A percentile compares a stretch with the other conserved stretches of the same genome.
Evolutionary conservation across 1,139 yeast species (phyloP).

Genomic region (Candida sp.): DNA sequence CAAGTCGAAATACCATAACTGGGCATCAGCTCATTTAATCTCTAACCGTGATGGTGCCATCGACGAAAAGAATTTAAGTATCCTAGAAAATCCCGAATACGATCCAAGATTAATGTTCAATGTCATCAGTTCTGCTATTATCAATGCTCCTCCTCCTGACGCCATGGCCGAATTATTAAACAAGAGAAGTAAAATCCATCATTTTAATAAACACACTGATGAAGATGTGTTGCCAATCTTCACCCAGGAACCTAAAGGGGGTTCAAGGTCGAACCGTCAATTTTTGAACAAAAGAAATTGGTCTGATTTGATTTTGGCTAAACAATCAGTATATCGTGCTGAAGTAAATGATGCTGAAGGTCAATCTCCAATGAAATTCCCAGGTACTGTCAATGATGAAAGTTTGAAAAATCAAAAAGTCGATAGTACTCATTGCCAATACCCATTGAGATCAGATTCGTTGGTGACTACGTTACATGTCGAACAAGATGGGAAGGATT

Average conservation of each 20-base stretch:
- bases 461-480: constrained; percentile 70
- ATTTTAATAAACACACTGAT: constrained; percentile 57
- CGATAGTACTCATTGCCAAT: constrained; percentile 27
- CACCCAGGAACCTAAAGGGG: constrained; percentile 57
- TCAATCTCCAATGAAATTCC: constrained; percentile 19
- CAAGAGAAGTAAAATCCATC: constrained; percentile 67
- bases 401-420: constrained; percentile 7
- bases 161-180: constrained; percentile 71
- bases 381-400: constrained; percentile 21
- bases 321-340: constrained; percentile 26
- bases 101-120: constrained; percentile 82
- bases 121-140: constrained; percentile 84
- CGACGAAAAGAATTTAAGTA: constrained; percentile 32
- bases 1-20: constrained; percentile 54
- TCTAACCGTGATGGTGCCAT: constrained; percentile 15
- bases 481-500: constrained; percentile 55
- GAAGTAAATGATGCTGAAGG: constrained; percentile 10
- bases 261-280: constrained; percentile 48
- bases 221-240: constrained; percentile 83
- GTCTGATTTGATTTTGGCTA: constrained; percentile 45
- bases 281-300: constrained; percentile 83
- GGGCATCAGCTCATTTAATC: constrained; percentile 29
- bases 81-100: constrained; percentile 50
- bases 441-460: constrained; percentile 56
- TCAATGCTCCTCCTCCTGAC: constrained; percentile 90